These are phyloP conservation scores for Geotrichum candidum DNA, from an alignment of 1,139 yeast genomes.

Conservation along the genomic window DNA sequence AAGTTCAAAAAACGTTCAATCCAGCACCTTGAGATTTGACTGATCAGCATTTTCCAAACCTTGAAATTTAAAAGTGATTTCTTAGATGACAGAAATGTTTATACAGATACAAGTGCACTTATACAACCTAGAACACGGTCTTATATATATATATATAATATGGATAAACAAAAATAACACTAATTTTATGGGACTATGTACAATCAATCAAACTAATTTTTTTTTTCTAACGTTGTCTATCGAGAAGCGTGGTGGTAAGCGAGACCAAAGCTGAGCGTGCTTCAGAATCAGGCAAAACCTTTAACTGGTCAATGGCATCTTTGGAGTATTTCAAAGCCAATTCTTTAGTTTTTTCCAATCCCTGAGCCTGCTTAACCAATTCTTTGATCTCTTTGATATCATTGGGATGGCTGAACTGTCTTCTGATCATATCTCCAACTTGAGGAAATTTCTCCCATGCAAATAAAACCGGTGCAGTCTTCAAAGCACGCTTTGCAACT, in stretches of 20 bases:
- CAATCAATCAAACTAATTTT: background rate
- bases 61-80: background rate
- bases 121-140: background rate
- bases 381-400: slow-evolving; percentile 65
- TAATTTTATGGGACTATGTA: background rate
- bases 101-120: background rate
- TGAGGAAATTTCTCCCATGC: slow-evolving; percentile 85
- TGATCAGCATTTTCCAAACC: too few species aligned
- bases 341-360: slow-evolving; percentile 60
- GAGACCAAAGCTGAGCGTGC: slow-evolving; percentile 86
- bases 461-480: slow-evolving; percentile 91
- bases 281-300: slow-evolving; percentile 73
- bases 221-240: slow-evolving; percentile 45
- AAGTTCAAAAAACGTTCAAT: background rate
- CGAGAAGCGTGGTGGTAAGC: slow-evolving; percentile 76
- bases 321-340: slow-evolving; percentile 75
- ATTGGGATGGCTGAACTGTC: slow-evolving; percentile 46
- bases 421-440: slow-evolving; percentile 71
- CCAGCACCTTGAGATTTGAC: background rate
- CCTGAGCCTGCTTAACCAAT: slow-evolving; percentile 65
- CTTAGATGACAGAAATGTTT: too few species aligned
- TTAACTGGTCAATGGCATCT: slow-evolving; percentile 64
- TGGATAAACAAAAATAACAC: background rate
- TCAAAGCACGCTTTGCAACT: slow-evolving; percentile 44
- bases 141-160: background rate